Conservation (phyloP, 2,329 filamentous ascomycete genomes). For the Penicillium digitatum region DNA sequence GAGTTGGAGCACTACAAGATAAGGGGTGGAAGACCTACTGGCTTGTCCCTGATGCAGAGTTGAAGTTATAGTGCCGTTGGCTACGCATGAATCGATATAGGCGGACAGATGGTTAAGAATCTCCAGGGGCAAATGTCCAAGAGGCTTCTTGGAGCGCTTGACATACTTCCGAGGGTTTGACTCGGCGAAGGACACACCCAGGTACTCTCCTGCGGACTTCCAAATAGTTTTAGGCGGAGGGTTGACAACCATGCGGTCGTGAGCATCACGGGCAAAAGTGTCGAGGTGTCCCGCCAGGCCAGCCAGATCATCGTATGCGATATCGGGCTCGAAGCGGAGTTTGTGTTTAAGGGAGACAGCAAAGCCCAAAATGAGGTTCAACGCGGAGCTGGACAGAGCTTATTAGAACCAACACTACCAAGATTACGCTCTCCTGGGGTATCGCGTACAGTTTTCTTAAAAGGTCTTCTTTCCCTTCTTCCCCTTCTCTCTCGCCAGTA, state of each 20-base stretch:
- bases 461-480: constrained; percentile 61
- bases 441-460: constrained; percentile 59
- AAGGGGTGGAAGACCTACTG: constrained; percentile 25
- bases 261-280: constrained; percentile 65
- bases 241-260: constrained; percentile 40
- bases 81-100: constrained; percentile 60
- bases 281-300: constrained; percentile 68
- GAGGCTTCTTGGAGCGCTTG: constrained; percentile 66
- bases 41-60: constrained; percentile 39
- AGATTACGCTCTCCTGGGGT: background rate
- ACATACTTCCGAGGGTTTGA: constrained; percentile 74
- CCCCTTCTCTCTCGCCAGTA: constrained; percentile 56
- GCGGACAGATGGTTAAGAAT: constrained; percentile 68
- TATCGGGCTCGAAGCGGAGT: constrained; percentile 77
- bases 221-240: constrained; percentile 50
- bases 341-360: constrained; percentile 76
- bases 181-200: constrained; percentile 71
- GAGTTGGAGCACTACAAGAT: background rate
- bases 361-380: constrained; percentile 76
- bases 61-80: constrained; percentile 36
- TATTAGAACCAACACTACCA: constrained; percentile 8
- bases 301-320: constrained; percentile 69
- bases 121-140: constrained; percentile 80
- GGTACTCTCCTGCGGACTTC: constrained; percentile 66
- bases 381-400: constrained; percentile 47